Evolutionary conservation across 208 protist genomes (phyloP), one percentile per base, ranked within the genome.

Genomic region (Trypanosoma melophagium): DNA sequence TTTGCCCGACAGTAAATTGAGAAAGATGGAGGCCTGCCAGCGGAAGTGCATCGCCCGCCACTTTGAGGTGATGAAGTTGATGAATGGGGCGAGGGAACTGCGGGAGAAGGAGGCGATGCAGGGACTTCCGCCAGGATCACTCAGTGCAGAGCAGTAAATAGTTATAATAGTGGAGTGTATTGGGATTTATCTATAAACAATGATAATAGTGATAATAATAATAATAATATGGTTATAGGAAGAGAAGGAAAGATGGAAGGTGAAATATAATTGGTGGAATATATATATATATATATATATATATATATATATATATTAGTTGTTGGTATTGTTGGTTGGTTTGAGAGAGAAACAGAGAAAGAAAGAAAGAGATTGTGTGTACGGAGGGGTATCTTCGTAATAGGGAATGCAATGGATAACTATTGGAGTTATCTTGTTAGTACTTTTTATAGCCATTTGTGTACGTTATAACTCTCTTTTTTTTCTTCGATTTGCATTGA

Each of bases 31-130:
- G 35, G 86, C 86, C 44, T 96, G 91, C 67, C 75, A 66, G 60
- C 91, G 88, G 7, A 96, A 96, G 85, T 96, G 91, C 59, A 77
- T 94, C 25, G 86, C 83, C 7, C 74, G 91, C 0, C 76, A 96
- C 52, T 96, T 96, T 66, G 91, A 96, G 51, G 87, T 91, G 55
- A 86, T 96, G 86, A 81, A 81, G 41, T 64, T 96, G 49, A 83
- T 92, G 70, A 77, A 77, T 40, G 84, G 73, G n/a, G 69, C 74
- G 3, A 72, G 81, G 8, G 80, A 89, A 70, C 12, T 71, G 28
- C 81, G 84, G 9, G 74, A 84, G 60, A 80, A 83, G 66, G 80
- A 86, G 60, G 66, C 66, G 51, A 54, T 80, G 71, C 72, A 69
- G 61, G 76, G 67, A 44, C 68, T 82, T n/a, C 58, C 65, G 19